These are phyloP conservation scores for Cordia subcordata DNA, from an alignment of 257 asterid genomes.

Conservation along the genomic window DNA sequence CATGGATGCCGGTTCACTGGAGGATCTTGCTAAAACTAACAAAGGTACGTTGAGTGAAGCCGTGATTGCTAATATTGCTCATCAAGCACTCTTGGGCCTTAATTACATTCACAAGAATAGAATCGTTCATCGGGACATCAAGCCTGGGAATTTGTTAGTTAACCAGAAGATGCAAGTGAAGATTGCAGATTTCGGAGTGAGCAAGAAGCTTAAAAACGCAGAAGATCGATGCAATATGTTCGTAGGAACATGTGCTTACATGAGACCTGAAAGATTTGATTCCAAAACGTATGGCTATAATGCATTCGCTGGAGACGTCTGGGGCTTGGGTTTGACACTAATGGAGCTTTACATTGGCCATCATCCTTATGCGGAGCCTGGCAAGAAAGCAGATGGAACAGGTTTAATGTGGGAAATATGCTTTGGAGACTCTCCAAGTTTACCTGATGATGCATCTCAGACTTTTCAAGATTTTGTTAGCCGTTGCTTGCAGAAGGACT, in stretches of 20 bases:
- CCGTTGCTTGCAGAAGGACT: too few species aligned
- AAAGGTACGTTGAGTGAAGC: not conserved
- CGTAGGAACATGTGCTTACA: slow-evolving; percentile 9
- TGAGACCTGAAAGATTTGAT: slow-evolving; percentile 12
- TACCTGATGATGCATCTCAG: too few species aligned
- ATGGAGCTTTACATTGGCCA: slow-evolving; percentile 1
- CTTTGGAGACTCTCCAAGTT: too few species aligned
- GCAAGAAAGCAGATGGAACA: too few species aligned
- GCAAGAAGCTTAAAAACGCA: not conserved
- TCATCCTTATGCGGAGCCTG: too few species aligned
- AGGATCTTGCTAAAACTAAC: not conserved
- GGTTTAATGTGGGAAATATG: too few species aligned
- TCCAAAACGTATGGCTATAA: slow-evolving; percentile 1
- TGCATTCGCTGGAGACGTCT: not conserved
- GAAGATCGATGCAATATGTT: slow-evolving; percentile 3
- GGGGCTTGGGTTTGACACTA: slow-evolving; percentile 11
- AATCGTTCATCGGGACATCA: slow-evolving; percentile 6
- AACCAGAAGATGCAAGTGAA: not conserved
- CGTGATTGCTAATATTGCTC: not conserved
- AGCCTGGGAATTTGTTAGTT: slow-evolving; percentile 3
- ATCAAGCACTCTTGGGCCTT: not conserved
- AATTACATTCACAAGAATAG: not conserved
- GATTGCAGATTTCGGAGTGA: slow-evolving; percentile 4
- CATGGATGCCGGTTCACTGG: slow-evolving; percentile 12
- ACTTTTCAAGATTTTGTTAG: too few species aligned